phyloP scores from a whole-genome alignment of 1,284 basidiomycete species.

The Bondarzewia mesenterica region DNA sequence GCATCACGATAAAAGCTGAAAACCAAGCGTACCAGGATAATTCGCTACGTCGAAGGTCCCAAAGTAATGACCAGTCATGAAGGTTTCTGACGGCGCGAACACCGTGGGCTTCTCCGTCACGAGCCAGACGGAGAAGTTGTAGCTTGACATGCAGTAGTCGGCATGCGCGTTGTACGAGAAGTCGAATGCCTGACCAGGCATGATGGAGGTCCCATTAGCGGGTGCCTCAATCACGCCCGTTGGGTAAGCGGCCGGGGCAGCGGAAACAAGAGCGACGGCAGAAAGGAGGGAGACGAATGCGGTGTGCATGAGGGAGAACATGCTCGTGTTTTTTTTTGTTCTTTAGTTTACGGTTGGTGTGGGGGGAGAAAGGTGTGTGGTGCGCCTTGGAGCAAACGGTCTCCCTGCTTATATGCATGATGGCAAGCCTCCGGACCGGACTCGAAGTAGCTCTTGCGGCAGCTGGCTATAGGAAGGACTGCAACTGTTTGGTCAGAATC shows the following conservation, averaged over 20 bases:
- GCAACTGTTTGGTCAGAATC: no score
- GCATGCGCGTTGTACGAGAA: constrained; percentile 32
- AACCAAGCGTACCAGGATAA: constrained; percentile 29
- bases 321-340: no score
- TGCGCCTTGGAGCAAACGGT: no score
- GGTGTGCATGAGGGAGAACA: background rate
- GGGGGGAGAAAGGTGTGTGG: no score
- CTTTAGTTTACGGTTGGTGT: no score
- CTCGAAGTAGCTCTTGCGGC: no score
- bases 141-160: constrained; percentile 36
- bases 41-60: constrained; percentile 33
- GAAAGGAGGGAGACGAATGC: constrained; percentile 7
- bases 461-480: no score
- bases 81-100: constrained; percentile 19
- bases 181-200: constrained; percentile 21
- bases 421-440: no score
- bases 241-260: constrained; percentile 9
- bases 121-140: constrained; percentile 36
- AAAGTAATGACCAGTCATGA: constrained; percentile 31
- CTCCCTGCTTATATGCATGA: no score
- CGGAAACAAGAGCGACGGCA: constrained; percentile 1
- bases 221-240: constrained; percentile 22
- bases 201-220: constrained; percentile 22
- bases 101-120: constrained; percentile 22
- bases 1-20: background rate